Conservation (phyloP, 192 early-diverging fungal genomes). For the Cetraspora pellucida region DNA sequence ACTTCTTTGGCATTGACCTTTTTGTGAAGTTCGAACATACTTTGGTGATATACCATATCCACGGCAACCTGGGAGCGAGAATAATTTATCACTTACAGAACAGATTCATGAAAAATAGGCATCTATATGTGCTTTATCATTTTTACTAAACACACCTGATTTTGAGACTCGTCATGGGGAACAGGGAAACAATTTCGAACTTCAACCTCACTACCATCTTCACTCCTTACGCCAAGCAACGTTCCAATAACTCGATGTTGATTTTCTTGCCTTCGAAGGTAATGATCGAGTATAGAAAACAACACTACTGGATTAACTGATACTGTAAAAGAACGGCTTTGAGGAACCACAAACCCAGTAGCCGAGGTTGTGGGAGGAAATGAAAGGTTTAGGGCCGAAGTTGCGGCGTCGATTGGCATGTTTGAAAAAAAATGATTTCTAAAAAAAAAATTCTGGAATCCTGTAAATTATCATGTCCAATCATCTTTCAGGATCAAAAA, state of each 20-base stretch:
- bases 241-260: constrained; percentile 88
- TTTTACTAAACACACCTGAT: constrained; percentile 51
- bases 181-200: constrained; percentile 88
- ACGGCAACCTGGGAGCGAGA: constrained; percentile 62
- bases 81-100: no score
- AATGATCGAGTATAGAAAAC: constrained; percentile 93
- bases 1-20: constrained; percentile 86
- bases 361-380: constrained; percentile 8
- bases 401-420: constrained; percentile 34
- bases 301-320: constrained; percentile 81
- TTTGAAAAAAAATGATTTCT: neutral
- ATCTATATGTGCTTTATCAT: neutral
- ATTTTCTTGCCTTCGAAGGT: constrained; percentile 78
- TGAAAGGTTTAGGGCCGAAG: constrained; percentile 30
- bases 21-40: constrained; percentile 88
- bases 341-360: constrained; percentile 27
- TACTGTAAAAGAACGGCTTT: constrained; percentile 52
- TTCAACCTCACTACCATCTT: constrained; percentile 87
- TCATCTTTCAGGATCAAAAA: neutral
- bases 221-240: constrained; percentile 84
- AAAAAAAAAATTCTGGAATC: neutral
- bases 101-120: no score
- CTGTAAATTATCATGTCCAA: neutral
- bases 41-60: constrained; percentile 86
- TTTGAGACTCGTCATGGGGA: constrained; percentile 74